Conservation (phyloP, 2,329 filamentous ascomycete genomes). For the Verticillium isaacii region DNA sequence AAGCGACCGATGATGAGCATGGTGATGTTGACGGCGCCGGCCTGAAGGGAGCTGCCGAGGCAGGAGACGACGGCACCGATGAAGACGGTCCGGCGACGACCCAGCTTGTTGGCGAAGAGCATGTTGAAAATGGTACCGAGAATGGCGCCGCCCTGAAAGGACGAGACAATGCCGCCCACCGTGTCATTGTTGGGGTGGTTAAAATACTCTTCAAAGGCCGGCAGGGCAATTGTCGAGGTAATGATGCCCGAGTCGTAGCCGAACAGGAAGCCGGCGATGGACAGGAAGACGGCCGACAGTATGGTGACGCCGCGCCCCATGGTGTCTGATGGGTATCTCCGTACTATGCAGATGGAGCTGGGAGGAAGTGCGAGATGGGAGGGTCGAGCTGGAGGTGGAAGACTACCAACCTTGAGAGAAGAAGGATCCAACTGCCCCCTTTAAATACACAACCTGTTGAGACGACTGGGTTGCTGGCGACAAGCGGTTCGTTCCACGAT, state of each 20-base stretch:
- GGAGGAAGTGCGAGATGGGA: too few species aligned
- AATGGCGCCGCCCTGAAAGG: conserved; percentile 21
- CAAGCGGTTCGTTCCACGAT: too few species aligned
- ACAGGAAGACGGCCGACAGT: conserved; percentile 18
- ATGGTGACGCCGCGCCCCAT: not conserved
- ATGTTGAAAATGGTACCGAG: conserved; percentile 22
- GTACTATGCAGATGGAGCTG: too few species aligned
- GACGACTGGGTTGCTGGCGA: too few species aligned
- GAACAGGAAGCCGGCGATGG: conserved; percentile 24
- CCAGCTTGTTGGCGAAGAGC: conserved; percentile 22
- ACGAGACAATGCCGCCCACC: conserved; percentile 19
- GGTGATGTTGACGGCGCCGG: conserved; percentile 21
- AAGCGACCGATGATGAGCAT: conserved; percentile 46
- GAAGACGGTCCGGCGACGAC: conserved; percentile 24
- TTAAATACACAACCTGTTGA: too few species aligned
- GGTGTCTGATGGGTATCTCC: too few species aligned
- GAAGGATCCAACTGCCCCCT: too few species aligned
- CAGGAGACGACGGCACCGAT: conserved; percentile 21
- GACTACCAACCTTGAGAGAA: too few species aligned
- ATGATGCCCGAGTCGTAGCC: conserved; percentile 45
- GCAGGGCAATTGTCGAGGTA: conserved; percentile 23
- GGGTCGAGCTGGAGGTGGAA: too few species aligned
- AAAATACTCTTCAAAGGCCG: conserved; percentile 34
- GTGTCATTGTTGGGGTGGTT: conserved; percentile 24
- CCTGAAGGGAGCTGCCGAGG: conserved; percentile 23